These are phyloP conservation scores for Ophiostoma himal-ulmi DNA, from an alignment of 2,329 filamentous ascomycete genomes.

Conservation along the genomic window DNA sequence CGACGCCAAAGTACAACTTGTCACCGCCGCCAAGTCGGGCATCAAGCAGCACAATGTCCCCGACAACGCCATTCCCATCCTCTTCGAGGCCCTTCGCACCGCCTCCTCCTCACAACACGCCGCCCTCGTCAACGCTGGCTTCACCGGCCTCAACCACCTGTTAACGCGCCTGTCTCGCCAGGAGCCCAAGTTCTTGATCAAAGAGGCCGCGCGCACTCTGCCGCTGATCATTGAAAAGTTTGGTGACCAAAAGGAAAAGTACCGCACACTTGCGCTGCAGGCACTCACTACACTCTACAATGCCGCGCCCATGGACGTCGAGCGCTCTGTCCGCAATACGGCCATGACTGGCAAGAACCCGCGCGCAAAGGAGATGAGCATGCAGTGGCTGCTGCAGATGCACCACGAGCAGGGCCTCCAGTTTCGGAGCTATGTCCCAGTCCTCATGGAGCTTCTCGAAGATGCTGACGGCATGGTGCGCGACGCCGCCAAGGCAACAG, in stretches of 20 bases:
- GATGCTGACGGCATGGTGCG: constrained; percentile 84
- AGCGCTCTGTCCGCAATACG: constrained; percentile 69
- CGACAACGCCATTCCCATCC: constrained; percentile 60
- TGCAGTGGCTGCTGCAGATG: constrained; percentile 87
- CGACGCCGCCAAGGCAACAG: constrained; percentile 72
- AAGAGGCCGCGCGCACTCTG: constrained; percentile 65
- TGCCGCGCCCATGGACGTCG: constrained; percentile 65
- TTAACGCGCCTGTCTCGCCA: constrained; percentile 81
- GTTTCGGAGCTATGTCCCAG: constrained; percentile 77
- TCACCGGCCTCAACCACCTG: constrained; percentile 81
- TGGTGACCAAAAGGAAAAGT: constrained; percentile 81
- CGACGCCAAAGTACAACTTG: constrained; percentile 56
- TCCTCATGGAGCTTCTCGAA: constrained; percentile 78
- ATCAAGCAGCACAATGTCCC: constrained; percentile 93
- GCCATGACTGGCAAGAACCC: constrained; percentile 76
- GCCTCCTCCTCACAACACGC: constrained; percentile 73
- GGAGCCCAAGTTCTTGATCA: constrained; percentile 66
- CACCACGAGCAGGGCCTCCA: constrained; percentile 71
- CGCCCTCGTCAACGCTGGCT: constrained; percentile 71
- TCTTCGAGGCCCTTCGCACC: constrained; percentile 76
- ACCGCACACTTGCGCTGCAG: constrained; percentile 67
- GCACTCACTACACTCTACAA: constrained; percentile 72
- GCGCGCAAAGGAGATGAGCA: constrained; percentile 74
- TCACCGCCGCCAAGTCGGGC: constrained; percentile 72
- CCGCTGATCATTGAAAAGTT: constrained; percentile 76